These are phyloP conservation scores for Chlorella sp. DNA, from an alignment of 139 green algal species.

Conservation along the genomic window DNA sequence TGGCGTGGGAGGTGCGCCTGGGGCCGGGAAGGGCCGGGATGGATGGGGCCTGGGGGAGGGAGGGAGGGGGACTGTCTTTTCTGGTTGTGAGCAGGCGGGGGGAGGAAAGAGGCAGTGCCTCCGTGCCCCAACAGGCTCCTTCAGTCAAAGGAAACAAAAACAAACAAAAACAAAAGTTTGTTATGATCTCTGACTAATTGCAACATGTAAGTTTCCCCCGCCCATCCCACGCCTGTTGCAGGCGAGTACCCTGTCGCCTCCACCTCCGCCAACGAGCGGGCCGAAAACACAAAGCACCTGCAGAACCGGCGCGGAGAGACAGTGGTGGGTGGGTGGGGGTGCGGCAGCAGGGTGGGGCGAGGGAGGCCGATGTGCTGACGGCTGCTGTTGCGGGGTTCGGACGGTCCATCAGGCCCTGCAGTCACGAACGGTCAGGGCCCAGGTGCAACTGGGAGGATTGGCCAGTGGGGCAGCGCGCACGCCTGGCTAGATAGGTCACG, in stretches of 20 bases:
- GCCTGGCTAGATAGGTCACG: too few species aligned
- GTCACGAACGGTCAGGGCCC: too few species aligned
- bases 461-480: too few species aligned
- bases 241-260: constrained; percentile 79
- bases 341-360: background rate
- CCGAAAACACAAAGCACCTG: constrained; percentile 61
- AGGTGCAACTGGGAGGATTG: too few species aligned
- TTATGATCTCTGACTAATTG: too few species aligned
- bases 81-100: too few species aligned
- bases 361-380: too few species aligned
- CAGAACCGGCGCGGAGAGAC: constrained; percentile 51
- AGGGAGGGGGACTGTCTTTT: background rate
- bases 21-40: too few species aligned
- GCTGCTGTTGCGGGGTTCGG: background rate
- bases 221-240: background rate
- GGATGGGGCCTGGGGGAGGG: background rate
- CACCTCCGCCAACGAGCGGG: constrained; percentile 77
- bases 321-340: constrained; percentile 19
- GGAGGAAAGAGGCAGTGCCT: too few species aligned
- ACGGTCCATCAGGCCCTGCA: background rate
- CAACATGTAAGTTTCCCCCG: background rate
- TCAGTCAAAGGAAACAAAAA: too few species aligned
- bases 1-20: constrained; percentile 64
- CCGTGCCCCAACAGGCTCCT: too few species aligned
- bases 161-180: too few species aligned